Evolutionary conservation across 495 filamentous ascomycete species (phyloP), one percentile per base, ranked within the genome.

Genomic region (Hypoxylon cercidicola): DNA sequence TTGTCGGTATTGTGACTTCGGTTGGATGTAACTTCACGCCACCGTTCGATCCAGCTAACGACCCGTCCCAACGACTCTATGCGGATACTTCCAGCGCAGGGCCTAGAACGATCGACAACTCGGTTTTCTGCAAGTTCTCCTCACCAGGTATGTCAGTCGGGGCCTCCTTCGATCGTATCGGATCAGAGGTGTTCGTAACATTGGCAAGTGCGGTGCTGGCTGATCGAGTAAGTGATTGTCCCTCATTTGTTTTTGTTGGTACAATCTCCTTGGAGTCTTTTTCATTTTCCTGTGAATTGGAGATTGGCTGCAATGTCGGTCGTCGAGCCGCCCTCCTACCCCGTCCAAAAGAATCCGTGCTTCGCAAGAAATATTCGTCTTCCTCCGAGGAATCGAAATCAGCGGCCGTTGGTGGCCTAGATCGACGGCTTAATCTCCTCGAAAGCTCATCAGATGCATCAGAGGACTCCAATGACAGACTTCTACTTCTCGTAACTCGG

Each of bases 391-490:
- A 64, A 64, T 68, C 68, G 60, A 39, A 44, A 46, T 61, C 74
- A 53, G 52, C 9, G 47, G 40, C 25, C 4, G 46, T 28, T 41
- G 25, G 44, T 35, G 23, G 23, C 23, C 49, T 56, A 15, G 19
- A 34, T n/a, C 43, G 57, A 30, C 28, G 39, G 21, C 49, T 59
- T 15, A 53, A 62, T 30, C 70, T 68, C 32, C 60, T 67, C 16
- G 37, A 43, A 4, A 61, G 57, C 12, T 72, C 78, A 21, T 58
- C 53, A 0, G 75, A 76, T 20, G 68, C 66, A 19, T 77, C 76
- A 1, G 75, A 75, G 6, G 65, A 69, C 10, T 76, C 77, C 11
- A 77, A 53, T 1, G 78, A 79, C 30, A 77, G 28, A 62, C 72
- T 74, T 25, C 69, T 69, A 20, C 74, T 77, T 37, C 75, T 63